Evolutionary conservation across 2,329 filamentous ascomycete genomes (phyloP).

Genomic region (Xylariaceae sp.): DNA sequence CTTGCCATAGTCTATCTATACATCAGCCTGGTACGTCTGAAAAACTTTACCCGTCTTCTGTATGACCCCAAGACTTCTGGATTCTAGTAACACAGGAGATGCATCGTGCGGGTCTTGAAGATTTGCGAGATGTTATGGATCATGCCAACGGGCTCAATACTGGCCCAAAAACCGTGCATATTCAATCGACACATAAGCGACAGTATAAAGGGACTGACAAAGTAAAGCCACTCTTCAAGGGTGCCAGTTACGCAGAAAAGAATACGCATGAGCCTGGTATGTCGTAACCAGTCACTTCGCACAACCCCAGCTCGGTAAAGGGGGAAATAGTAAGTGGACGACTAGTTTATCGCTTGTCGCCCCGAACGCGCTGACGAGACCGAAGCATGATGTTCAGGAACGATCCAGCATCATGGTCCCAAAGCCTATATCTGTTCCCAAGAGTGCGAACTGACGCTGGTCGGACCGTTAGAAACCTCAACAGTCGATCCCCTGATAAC

Average conservation of each 20-base stretch:
- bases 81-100: too few relatives aligned
- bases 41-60: too few relatives aligned
- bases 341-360: too few relatives aligned
- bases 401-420: slow-evolving; percentile 35
- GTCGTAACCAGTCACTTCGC: slow-evolving; percentile 17
- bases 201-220: slow-evolving; percentile 43
- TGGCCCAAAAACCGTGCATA: slow-evolving; percentile 42
- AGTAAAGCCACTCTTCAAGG: slow-evolving; percentile 43
- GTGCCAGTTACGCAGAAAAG: slow-evolving; percentile 28
- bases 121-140: too few relatives aligned
- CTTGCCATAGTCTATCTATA: too few relatives aligned
- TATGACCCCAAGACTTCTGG: too few relatives aligned
- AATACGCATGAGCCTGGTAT: background rate
- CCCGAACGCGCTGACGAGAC: slow-evolving; percentile 25
- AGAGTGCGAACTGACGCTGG: slow-evolving; percentile 28
- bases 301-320: too few relatives aligned
- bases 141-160: too few relatives aligned
- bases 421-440: slow-evolving; percentile 37
- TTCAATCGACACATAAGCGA: slow-evolving; percentile 41
- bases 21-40: too few relatives aligned
- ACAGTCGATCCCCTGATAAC: slow-evolving; percentile 37
- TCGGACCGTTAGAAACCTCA: slow-evolving; percentile 31
- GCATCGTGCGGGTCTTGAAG: too few relatives aligned
- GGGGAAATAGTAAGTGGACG: too few relatives aligned
- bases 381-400: slow-evolving; percentile 31